Base-by-base conservation (phyloP, 2,329 filamentous ascomycete species). In the Camillea tinctor region DNA sequence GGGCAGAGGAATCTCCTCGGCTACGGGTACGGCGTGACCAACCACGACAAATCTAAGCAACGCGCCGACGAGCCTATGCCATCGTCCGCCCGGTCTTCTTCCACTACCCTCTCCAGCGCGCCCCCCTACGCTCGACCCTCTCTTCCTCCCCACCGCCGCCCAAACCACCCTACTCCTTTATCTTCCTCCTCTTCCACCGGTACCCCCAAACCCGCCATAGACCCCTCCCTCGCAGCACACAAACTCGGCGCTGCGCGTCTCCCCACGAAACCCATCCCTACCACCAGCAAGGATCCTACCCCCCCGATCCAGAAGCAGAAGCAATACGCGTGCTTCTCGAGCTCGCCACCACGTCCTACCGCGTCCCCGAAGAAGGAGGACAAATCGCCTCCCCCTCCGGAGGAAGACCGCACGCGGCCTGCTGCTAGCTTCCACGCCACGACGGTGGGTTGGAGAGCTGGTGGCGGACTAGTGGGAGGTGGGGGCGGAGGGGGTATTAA, bases 311-410 rank as follows among this genome's bases (percentile, higher is more conserved):
- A 30, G 26, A 30, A 30, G 26, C 26, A 61, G 50, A 81, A 80
- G 55, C 74, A 75, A 7, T 89, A 91, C 65, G 71, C 78, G 0
- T 82, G 80, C 62, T 86, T 87, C 68, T 87, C 84, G 0, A 87
- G 84, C 72, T 85, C 84, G 19, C 84, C 85, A 8, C 65, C 63
- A 4, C 58, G 52, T 50, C 64, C 53, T n/a, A n/a, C n/a, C 2
- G 56, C 52, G 55, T 30, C 56, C 30, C 57, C 23, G 62, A 64
- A 71, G 19, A 69, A 70, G 30, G 66, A 72, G 4, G 70, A 74
- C 24, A 68, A 71, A 15, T 68, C 59, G 9, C 36, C 36, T 17
- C 36, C 36, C 17, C 36, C 36, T 7, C 36, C 36, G 6, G 58
- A 63, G 20, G 78, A 74, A 36, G 76, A 74, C 26, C 70, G 65